Percentiles rank a stretch among this genome's conserved stretches.
phyloP scores from a whole-genome alignment of 129 eudicot genomes.

The sunflower (Helianthus annuus) region HanXRQr2.0-SUNRISE NC_035440.2:41653595-41654094 shows the following conservation, averaged over 20 bases:
- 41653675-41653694: constrained; percentile 67
- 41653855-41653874: constrained; percentile 11
- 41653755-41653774: constrained; percentile 9
- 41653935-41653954: too few relatives aligned
- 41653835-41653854: constrained; percentile 5
- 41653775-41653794: constrained; percentile 1
- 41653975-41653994: too few relatives aligned
- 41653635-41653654: constrained; percentile 71
- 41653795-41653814: constrained; percentile 19
- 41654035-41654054: too few relatives aligned
- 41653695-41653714: constrained; percentile 28
- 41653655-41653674: constrained; percentile 83
- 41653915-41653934: neutral
- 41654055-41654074: too few relatives aligned
- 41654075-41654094: too few relatives aligned
- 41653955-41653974: too few relatives aligned
- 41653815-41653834: neutral
- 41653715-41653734: constrained; percentile 16
- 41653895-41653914: neutral
- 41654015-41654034: too few relatives aligned
- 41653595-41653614: constrained; percentile 25
- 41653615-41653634: constrained; percentile 63
- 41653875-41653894: constrained; percentile 15
- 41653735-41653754: constrained; percentile 38
- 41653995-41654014: too few relatives aligned